Percentiles rank a stretch among this genome's conserved stretches.
Conservation (phyloP, 163 green algal genomes). For the Scenedesmus sp. region DNA sequence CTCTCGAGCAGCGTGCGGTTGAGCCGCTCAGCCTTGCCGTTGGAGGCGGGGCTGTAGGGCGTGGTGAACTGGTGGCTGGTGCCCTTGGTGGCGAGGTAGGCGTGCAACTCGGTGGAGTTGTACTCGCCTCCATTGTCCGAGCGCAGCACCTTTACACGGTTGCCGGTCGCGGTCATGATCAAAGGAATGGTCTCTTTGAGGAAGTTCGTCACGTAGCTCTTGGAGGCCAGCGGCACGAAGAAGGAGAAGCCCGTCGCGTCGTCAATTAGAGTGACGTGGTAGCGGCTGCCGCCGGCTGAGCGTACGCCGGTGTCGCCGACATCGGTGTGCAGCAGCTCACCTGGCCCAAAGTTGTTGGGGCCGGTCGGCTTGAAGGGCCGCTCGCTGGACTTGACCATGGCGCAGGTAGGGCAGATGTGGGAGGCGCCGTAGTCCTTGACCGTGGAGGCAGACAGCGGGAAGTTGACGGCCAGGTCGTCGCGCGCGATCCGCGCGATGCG, state of each 20-base stretch:
- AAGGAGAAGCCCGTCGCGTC: conserved; percentile 43
- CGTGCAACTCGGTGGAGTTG: conserved; percentile 1
- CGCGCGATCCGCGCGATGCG: too few relatives aligned
- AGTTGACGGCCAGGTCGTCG: too few relatives aligned
- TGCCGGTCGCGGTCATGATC: conserved; percentile 34
- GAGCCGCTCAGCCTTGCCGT: conserved; percentile 55
- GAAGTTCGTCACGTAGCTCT: conserved; percentile 10
- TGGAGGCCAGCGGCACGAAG: conserved; percentile 5
- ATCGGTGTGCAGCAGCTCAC: too few relatives aligned
- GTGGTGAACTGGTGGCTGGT: conserved; percentile 45
- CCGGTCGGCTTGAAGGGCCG: too few relatives aligned
- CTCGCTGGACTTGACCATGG: too few relatives aligned
- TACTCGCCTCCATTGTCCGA: conserved; percentile 57
- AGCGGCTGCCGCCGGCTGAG: too few relatives aligned
- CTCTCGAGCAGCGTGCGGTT: conserved; percentile 50
- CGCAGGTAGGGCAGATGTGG: too few relatives aligned
- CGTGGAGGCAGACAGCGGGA: too few relatives aligned
- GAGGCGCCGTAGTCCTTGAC: too few relatives aligned
- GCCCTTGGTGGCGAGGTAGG: conserved; percentile 32
- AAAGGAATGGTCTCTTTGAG: conserved; percentile 1
- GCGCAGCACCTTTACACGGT: conserved; percentile 26
- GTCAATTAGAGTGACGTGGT: conserved; percentile 52
- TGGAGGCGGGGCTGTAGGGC: conserved; percentile 58
- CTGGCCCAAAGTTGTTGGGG: too few relatives aligned
- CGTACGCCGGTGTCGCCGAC: too few relatives aligned